Base-by-base conservation (phyloP, 73 alveolate species). In the Paramecium sexaurelia region DNA sequence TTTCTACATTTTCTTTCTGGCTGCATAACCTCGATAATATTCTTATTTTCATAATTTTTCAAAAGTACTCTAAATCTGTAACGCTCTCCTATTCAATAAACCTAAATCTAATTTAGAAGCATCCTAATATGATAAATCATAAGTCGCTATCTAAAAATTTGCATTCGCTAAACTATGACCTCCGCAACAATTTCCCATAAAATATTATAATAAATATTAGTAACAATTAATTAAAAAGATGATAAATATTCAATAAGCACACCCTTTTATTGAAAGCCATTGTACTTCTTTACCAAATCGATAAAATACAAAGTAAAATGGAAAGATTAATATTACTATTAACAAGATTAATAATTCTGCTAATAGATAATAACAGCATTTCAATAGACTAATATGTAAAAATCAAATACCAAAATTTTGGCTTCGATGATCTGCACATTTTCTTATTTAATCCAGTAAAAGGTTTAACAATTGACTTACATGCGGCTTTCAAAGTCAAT, bases 111-210 rank as follows among this genome's bases (percentile, higher is more conserved):
- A 4, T 27, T 73, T 73, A 15, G 55, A 39, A 3, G 55, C 67
- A 33, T 73, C 57, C 8, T 35, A 27, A n/a, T 10, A 36, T 33
- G 67, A 19, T 37, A 39, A 39, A 73, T 36, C 57, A 7, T 36
- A 36, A 5, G 57, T 73, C 4, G 87, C 66, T 36, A 36, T 39
- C 33, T 36, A 36, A 22, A 73, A 33, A 73, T 33, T 39, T 1
- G 22, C 87, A 33, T 35, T 39, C 3, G 87, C 22, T 20, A 73
- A 36, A 11, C 13, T 73, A 10, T 73, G 57, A n/a, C 83, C 83
- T 61, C 87, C 87, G 35, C 87, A 73, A 32, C 87, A 73, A 39
- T 73, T 73, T 4, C 87, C 87, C 87, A 73, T 73, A 1, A 51
- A 51, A 4, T 35, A 4, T 4, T 35, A 35, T 35, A 4, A 15